Base-by-base conservation (phyloP, 78 protist species). In the slime mould (Dictyostelium discoideum) region DNA sequence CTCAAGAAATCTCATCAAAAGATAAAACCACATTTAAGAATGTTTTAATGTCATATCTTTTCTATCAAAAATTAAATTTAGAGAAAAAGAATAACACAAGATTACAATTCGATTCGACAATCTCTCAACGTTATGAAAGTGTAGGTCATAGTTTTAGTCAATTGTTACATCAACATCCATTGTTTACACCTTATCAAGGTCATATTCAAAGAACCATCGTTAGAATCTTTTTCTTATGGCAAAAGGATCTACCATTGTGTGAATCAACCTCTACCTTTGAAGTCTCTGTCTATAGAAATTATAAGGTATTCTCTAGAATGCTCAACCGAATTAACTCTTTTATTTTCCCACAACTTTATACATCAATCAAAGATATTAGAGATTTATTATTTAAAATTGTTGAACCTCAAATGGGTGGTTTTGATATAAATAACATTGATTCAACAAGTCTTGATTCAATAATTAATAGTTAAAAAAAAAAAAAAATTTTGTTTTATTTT, bases 151-250 rank as follows among this genome's bases (percentile, higher is more conserved):
- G 76, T 6, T 82, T 90, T 26, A 81, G 87, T 7, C 42, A 40
- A 22, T 22, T 73, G 9, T 86, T 90, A 14, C 87, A 90, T 54
- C 81, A 82, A 50, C 67, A 46, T 29, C 87, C 95, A 73, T 22
- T 82, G 6, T n/a, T 90, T 4, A n/a, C 84, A 18, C 81, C 84
- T 1, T 90, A 81, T 65, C 79, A 85, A 48, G 95, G 95, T 42
- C 87, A 90, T n/a, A 90, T 90, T 39, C 95, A 90, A 72, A 82
- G 95, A 82, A 72, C 95, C 3, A 73, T 82, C 10, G 87, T 82
- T 20, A 80, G 79, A 69, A 82, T 90, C 26, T 90, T 90, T 84
- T 54, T 69, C n/a, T n/a, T 90, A 32, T 90, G 95, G 95, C 81
- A 82, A 46, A 72, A 77, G 22, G 88, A 90, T 82, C 26, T 90